These are phyloP conservation scores for Thamnidium elegans DNA, from an alignment of 192 early-diverging fungal genomes.

Conservation along the genomic window DNA sequence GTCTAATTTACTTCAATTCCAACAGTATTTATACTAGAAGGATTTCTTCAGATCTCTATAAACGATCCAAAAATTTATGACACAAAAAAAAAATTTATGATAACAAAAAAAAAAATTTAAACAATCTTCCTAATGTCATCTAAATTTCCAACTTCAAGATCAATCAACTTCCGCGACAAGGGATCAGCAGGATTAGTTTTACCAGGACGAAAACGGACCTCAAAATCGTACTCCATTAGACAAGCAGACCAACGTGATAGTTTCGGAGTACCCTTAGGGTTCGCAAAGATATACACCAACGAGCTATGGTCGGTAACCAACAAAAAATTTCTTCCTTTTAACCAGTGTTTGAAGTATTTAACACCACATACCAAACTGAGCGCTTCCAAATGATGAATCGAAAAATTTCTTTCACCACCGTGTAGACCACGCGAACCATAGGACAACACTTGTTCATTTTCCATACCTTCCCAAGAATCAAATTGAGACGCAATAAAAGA, in stretches of 20 bases:
- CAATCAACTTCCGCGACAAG: background rate
- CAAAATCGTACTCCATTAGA: constrained; percentile 4
- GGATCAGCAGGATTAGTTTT: constrained; percentile 2
- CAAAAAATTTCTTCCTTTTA: background rate
- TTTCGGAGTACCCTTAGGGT: background rate
- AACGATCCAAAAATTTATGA: too few species aligned
- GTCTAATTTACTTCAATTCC: too few species aligned
- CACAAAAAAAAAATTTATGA: background rate
- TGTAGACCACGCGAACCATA: background rate
- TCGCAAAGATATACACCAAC: background rate
- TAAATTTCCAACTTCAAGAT: background rate
- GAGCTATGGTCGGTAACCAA: constrained; percentile 5
- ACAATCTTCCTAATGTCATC: background rate
- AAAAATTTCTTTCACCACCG: background rate
- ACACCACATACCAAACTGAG: constrained; percentile 3
- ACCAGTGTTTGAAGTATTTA: background rate
- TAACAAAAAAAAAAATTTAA: background rate
- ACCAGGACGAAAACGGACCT: background rate
- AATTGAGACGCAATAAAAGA: background rate
- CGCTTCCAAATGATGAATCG: too few species aligned
- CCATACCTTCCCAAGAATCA: background rate
- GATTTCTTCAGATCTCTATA: too few species aligned
- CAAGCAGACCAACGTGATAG: background rate
- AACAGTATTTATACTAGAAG: too few species aligned
- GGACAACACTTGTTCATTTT: background rate